Percentiles rank a stretch among this genome's conserved stretches.
Evolutionary conservation across 768 basidiomycete species (phyloP).

Genomic region (Amanita fuliginea): DNA sequence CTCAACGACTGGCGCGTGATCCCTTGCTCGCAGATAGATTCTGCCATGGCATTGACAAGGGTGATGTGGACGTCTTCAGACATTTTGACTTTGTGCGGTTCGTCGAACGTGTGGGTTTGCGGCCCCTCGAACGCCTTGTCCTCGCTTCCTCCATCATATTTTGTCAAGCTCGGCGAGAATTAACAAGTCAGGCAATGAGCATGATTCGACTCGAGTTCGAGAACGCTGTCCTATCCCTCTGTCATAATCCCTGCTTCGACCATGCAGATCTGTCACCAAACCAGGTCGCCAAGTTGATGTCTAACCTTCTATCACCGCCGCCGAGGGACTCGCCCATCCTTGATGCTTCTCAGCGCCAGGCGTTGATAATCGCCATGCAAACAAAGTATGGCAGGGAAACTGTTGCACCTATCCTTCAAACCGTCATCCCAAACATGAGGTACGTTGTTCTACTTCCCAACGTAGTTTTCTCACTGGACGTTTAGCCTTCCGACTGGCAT

Average conservation of each 20-base stretch:
- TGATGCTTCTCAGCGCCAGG: slow-evolving; percentile 64
- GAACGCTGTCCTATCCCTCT: slow-evolving; percentile 62
- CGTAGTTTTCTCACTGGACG: slow-evolving; percentile 6
- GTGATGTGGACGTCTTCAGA: slow-evolving; percentile 74
- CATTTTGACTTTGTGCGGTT: slow-evolving; percentile 79
- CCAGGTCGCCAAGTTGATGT: slow-evolving; percentile 70
- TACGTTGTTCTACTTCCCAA: slow-evolving; percentile 19
- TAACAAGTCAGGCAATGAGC: slow-evolving; percentile 50
- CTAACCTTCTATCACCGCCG: slow-evolving; percentile 66
- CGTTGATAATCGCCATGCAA: slow-evolving; percentile 63
- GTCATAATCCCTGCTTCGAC: slow-evolving; percentile 75
- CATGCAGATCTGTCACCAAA: slow-evolving; percentile 65
- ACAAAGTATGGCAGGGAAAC: slow-evolving; percentile 75
- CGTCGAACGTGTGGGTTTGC: slow-evolving; percentile 69
- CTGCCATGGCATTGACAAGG: slow-evolving; percentile 81
- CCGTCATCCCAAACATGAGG: slow-evolving; percentile 68
- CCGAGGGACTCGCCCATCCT: slow-evolving; percentile 61
- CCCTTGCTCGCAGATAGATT: slow-evolving; percentile 86
- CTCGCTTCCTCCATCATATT: slow-evolving; percentile 67
- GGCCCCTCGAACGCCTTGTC: slow-evolving; percentile 70
- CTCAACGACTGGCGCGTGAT: slow-evolving; percentile 81
- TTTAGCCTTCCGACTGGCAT: slow-evolving; percentile 54
- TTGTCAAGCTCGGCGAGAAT: slow-evolving; percentile 43
- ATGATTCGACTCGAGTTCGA: slow-evolving; percentile 75
- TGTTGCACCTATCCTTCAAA: slow-evolving; percentile 61